Conservation (phyloP, 139 green algal species). For the Trebouxia sp. region DNA sequence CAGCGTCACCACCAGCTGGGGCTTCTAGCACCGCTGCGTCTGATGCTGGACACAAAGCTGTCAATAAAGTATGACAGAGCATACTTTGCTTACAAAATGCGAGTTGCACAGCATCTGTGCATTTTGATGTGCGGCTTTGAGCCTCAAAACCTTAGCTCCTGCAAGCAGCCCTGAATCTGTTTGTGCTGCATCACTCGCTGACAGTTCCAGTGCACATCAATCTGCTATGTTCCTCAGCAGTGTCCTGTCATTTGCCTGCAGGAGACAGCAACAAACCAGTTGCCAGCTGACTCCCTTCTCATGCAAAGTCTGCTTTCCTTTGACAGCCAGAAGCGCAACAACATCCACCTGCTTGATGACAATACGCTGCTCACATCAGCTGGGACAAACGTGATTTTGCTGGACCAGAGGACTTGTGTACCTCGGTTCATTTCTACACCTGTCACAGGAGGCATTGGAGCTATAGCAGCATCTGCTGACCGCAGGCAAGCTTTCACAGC, state of each 20-base stretch:
- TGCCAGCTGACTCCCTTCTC: constrained; percentile 13
- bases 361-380: constrained; percentile 54
- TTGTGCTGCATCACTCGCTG: too few species aligned
- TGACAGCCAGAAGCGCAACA: constrained; percentile 57
- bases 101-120: background rate
- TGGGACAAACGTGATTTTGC: constrained; percentile 56
- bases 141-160: too few species aligned
- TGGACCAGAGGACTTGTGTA: constrained; percentile 46
- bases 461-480: background rate
- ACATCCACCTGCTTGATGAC: constrained; percentile 59
- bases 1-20: background rate
- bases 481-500: background rate
- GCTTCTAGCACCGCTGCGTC: background rate
- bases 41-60: too few species aligned
- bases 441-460: background rate
- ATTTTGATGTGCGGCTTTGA: background rate
- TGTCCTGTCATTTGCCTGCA: background rate
- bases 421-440: background rate
- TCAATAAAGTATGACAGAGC: too few species aligned
- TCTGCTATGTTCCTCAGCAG: too few species aligned
- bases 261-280: background rate
- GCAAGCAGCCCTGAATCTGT: too few species aligned
- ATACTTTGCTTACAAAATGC: background rate
- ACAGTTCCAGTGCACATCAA: too few species aligned
- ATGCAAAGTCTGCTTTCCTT: constrained; percentile 43